Base-by-base conservation (phyloP, 1,284 basidiomycete species). In the Ustilago loliicola region DNA sequence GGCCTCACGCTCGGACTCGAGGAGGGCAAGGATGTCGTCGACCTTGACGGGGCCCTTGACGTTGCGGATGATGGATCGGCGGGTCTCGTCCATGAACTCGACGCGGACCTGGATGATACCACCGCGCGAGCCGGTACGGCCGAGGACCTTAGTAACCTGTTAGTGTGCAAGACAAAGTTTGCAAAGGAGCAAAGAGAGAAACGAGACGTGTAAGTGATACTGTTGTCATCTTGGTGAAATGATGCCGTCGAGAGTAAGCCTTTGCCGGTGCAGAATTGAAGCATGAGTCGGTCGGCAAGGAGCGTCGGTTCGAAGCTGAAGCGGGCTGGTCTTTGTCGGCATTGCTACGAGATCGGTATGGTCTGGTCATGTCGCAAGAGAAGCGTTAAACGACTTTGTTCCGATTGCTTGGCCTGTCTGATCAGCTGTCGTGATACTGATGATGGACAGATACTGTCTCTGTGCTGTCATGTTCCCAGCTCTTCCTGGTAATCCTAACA, bases 51-150 rank as follows among this genome's bases (percentile, higher is more conserved):
- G 96, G 29, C 97, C 97, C 90, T 99, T 99, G 86, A 99, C 97
- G 90, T 99, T 99, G 83, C 96, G 94, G 89, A 99, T 97, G 89
- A 99, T 97, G 80, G 93, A 93, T 85, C 97, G 94, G 83, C 92
- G 92, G 63, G 93, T 92, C 88, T 99, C 96, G 88, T 99, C 96
- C 93, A 99, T 93, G 90, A 99, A 98, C 88, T 99, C 96, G 84
- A 99, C 97, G 83, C 96, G 95, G 88, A 98, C 96, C 90, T 99
- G 97, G 81, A 95, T 99, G 85, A 99, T 96, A 90, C 96, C 96
- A 90, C 97, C 97, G 88, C 97, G 94, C 86, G 96, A 98, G 81
- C 97, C 97, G 87, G 97, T 99, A 87, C 97, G 92, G 88, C 97
- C 97, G 86, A 99, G 92, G 88, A 98, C 95, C 94, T 97, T 85